A percentile compares a stretch with the other conserved stretches of the same genome.
These are phyloP conservation scores for Cladophialophora chaetospira DNA, from an alignment of 2,329 filamentous ascomycete genomes.

Conservation along the genomic window DNA sequence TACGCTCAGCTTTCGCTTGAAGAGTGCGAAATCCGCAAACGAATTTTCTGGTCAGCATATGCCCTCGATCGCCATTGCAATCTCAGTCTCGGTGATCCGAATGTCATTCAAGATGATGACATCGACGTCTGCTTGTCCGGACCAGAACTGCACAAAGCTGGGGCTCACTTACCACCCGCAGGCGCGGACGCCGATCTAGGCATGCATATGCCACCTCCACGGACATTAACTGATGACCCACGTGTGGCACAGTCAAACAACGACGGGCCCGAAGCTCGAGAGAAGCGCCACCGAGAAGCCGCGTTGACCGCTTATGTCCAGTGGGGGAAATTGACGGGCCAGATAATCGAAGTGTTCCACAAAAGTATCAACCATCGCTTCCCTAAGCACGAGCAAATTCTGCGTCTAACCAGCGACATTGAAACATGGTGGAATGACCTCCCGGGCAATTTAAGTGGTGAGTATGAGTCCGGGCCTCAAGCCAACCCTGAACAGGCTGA, in stretches of 20 bases:
- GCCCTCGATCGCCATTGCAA: conserved; percentile 47
- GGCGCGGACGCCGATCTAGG: conserved; percentile 27
- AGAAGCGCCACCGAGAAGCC: conserved; percentile 36
- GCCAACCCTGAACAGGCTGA: background rate
- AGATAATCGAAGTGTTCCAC: conserved; percentile 46
- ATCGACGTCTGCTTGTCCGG: conserved; percentile 51
- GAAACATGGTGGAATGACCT: conserved; percentile 49
- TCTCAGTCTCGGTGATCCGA: conserved; percentile 43
- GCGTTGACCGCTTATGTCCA: conserved; percentile 44
- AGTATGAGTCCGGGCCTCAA: conserved; percentile 15
- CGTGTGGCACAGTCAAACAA: conserved; percentile 19
- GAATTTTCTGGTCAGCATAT: conserved; percentile 48
- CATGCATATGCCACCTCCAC: conserved; percentile 27
- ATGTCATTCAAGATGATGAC: conserved; percentile 46
- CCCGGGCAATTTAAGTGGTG: conserved; percentile 33
- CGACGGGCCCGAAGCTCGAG: conserved; percentile 23
- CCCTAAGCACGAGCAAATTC: conserved; percentile 41
- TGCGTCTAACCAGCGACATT: conserved; percentile 44
- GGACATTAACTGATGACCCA: conserved; percentile 9
- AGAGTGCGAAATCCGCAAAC: conserved; percentile 44
- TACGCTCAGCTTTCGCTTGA: conserved; percentile 49
- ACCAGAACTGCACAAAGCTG: conserved; percentile 28
- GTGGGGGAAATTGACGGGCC: conserved; percentile 43
- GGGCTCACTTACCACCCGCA: conserved; percentile 14
- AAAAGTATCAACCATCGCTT: conserved; percentile 46